Base-by-base conservation (phyloP, 225 moss, liverwort and hornwort genomes). In the Pseudisothecium myosuroides region DNA sequence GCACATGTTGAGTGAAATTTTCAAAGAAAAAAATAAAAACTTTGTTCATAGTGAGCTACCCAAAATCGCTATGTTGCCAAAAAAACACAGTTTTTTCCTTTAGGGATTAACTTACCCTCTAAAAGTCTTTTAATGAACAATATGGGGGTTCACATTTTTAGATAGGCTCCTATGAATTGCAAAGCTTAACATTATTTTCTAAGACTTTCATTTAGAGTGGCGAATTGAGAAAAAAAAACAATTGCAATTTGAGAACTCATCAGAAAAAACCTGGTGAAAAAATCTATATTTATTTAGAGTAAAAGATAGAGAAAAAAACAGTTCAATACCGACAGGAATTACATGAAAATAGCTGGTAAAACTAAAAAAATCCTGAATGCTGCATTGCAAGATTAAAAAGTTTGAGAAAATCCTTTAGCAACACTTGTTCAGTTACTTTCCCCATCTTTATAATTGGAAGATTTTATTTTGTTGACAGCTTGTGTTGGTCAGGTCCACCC, bases 51-150 rank as follows among this genome's bases (percentile, higher is more conserved):
- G n/a, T n/a, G n/a, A n/a, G n/a, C n/a, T n/a, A n/a, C n/a, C n/a
- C n/a, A n/a, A n/a, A n/a, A n/a, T n/a, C n/a, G n/a, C n/a, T n/a
- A n/a, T n/a, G n/a, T n/a, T n/a, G n/a, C n/a, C n/a, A n/a, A n/a
- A n/a, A n/a, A n/a, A n/a, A n/a, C n/a, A n/a, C n/a, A n/a, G n/a
- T n/a, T n/a, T n/a, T n/a, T n/a, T n/a, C n/a, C n/a, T n/a, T n/a
- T n/a, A n/a, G n/a, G n/a, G n/a, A n/a, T n/a, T 39, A 39, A 24
- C 0, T 24, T 69, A 39, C 0, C 8, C 6, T 3, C 2, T 1
- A 0, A 8, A 41, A 39, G 4, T 8, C 39, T 39, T 39, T 39
- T 24, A 23, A 69, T 69, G 24, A 39, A 4, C 23, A 13, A 24
- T 39, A 39, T 69, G 4, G 23, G 2, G 1, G 2, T 39, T 69